Evolutionary conservation across 2,329 filamentous ascomycete species (phyloP), one percentile per base, ranked within the genome.

Genomic region (Monascus ruber): DNA sequence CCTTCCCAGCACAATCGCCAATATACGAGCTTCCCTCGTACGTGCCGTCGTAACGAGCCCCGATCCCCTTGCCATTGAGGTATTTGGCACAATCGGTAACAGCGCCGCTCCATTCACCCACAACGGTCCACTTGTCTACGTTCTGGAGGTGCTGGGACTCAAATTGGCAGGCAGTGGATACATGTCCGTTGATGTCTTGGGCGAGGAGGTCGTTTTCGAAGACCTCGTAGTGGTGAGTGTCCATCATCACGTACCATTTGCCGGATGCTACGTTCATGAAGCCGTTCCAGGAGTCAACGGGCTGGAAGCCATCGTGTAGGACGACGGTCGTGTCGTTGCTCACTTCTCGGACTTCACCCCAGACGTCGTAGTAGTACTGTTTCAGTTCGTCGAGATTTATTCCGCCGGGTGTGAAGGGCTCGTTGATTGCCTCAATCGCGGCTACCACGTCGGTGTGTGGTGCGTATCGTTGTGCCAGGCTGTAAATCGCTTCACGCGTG

Each of bases 211-310:
- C 63, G 24, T 68, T 58, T 42, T 65, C 68, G 59, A 83, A 83
- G 42, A 78, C 68, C 53, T 82, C 74, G 54, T 83, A 84, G 52
- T 83, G 76, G 54, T 84, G 80, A 42, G 79, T 77, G 51, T 84
- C 80, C 45, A 84, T 59, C 34, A 74, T 71, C 32, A 81, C 71
- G 35, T 74, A 72, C 35, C 55, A 54, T 42, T 62, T 58, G 6
- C 59, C 63, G 26, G 56, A 52, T 17, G 60, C 64, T 1, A 65
- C 63, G 2, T 66, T 73, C 48, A 81, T 65, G 56, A 76, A 77
- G 4, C 69, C 73, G 49, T 83, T 83, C 73, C 76, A 83, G 5
- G 63, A 66, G 34, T 60, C 67, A 1, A 74, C 68, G 1, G 64
- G 48, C 25, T 50, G 36, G 43, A 69, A 68, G 1, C 63, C 65